Base-by-base conservation (phyloP, 768 basidiomycete genomes). In the Lyophyllum semitale region DNA sequence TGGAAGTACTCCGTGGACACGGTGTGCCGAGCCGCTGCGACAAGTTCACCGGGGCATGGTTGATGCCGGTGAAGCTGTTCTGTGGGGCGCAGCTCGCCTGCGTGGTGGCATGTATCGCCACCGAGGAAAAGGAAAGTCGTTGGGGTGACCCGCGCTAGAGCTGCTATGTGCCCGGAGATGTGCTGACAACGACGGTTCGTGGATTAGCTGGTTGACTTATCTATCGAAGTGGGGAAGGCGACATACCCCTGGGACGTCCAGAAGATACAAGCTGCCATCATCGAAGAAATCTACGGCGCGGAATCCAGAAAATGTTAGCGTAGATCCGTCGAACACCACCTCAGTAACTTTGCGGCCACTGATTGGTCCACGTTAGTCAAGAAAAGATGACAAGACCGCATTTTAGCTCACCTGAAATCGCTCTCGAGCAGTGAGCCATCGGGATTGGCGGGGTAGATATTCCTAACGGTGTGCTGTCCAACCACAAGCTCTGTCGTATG, bases 171-270 rank as follows among this genome's bases (percentile, higher is more conserved):
- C 22, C 49, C 49, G 17, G 49, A 38, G 25, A 40, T 6, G 25
- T 50, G 49, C 49, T 50, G 26, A 15, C 9, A 32, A 17, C 8
- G 32, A 20, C 15, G 25, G 49, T 41, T 13, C 22, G 23, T 3
- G n/a, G 18, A 3, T 15, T 27, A 18, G 8, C 23, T 37, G 30
- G 3, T 35, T 8, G 2, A 5, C 23, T 13, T 23, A 40, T 40
- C 3, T 40, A 40, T 7, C 17, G 3, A 18, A 15, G 17, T 8
- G n/a, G 9, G 4, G 6, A 25, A 4, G 11, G 38, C 11, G 9
- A 25, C 49, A n/a, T 18, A 50, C 49, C 15, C 49, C 49, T 15
- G 49, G 49, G 22, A 40, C 49, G 25, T 50, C 49, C 38, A 50
- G 20, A 8, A 50, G 20, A n/a, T 50, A 38, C 8, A 50, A 27